Base-by-base conservation (phyloP, 108 stramenopile genomes). In the Cyclotella atomus region DNA sequence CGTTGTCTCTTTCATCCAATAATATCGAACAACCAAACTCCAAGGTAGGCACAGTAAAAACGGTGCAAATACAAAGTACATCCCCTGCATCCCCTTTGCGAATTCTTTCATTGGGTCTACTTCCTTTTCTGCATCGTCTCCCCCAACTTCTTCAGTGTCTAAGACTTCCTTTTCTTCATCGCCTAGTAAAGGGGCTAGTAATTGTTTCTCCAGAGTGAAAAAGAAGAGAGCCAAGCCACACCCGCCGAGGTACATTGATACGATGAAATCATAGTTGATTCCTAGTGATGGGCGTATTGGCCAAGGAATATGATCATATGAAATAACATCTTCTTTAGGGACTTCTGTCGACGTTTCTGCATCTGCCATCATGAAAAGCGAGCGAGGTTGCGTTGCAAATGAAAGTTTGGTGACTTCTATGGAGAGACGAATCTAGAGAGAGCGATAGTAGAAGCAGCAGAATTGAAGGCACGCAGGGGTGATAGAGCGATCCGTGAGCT, bases 181-280 rank as follows among this genome's bases (percentile, higher is more conserved):
- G n/a, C n/a, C n/a, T n/a, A 76, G 29, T 20, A 76, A 36, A 8
- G 75, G 70, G 15, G 43, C 69, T 25, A 81, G 53, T 20, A 81
- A 50, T 21, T 63, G 50, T 53, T 63, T 81, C 33, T 81, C 79
- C 45, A 81, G 38, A 44, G 52, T 19, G 19, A 70, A 76, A 30
- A 81, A 76, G 17, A 76, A 45, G 3, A 64, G 29, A n/a, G 75
- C 68, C 30, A 81, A 36, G 2, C 52, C 15, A 21, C 68, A 76
- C 23, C 79, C 79, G 20, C 41, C 60, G 10, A 76, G 46, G 36
- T 81, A 81, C 54, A 76, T 52, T 2, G 60, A 59, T 25, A 70
- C 43, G 12, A 81, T 53, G 49, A 81, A 76, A 25, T 81, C 61
- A 41, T 81, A 81, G 47, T 81, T 81, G 41, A 81, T 81, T 25